Evolutionary conservation across 1,139 yeast genomes (phyloP).

Genomic region (Yamadazyma diospyri): DNA sequence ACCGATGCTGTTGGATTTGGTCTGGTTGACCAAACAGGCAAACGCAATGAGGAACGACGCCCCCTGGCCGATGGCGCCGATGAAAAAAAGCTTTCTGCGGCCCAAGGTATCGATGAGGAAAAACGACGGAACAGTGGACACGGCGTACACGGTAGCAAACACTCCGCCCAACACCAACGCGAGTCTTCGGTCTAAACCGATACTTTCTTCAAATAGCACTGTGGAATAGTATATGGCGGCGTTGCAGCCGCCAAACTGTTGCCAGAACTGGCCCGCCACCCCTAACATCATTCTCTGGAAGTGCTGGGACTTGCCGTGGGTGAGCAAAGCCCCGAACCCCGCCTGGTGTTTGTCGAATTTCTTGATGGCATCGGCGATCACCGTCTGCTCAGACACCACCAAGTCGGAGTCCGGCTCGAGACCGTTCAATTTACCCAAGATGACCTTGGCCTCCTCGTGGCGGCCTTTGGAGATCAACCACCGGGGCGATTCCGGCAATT

Average conservation of each 20-base stretch:
- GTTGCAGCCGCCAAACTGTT: constrained; percentile 62
- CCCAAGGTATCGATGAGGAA: constrained; percentile 62
- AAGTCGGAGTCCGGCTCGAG: constrained; percentile 40
- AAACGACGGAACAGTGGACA: constrained; percentile 61
- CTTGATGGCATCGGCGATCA: constrained; percentile 40
- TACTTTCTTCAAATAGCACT: constrained; percentile 55
- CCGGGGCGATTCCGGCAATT: constrained; percentile 70
- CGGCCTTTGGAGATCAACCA: constrained; percentile 60
- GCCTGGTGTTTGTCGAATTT: constrained; percentile 36
- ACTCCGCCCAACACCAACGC: constrained; percentile 63
- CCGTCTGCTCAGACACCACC: constrained; percentile 40
- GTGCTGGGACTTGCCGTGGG: constrained; percentile 57
- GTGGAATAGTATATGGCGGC: constrained; percentile 69
- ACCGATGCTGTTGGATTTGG: constrained; percentile 37
- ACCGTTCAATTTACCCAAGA: constrained; percentile 40
- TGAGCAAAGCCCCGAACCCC: constrained; percentile 48
- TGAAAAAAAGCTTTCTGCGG: constrained; percentile 58
- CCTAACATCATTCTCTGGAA: constrained; percentile 58
- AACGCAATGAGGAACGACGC: constrained; percentile 38
- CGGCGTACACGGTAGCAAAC: constrained; percentile 57
- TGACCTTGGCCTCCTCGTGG: constrained; percentile 44
- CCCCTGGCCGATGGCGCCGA: constrained; percentile 50
- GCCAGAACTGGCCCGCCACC: constrained; percentile 55
- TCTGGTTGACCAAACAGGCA: constrained; percentile 37
- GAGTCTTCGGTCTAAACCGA: constrained; percentile 47